Evolutionary conservation across 257 asterid species (phyloP), one percentile per base, ranked within the genome.

Genomic region (Ligustrum vulgare): DNA sequence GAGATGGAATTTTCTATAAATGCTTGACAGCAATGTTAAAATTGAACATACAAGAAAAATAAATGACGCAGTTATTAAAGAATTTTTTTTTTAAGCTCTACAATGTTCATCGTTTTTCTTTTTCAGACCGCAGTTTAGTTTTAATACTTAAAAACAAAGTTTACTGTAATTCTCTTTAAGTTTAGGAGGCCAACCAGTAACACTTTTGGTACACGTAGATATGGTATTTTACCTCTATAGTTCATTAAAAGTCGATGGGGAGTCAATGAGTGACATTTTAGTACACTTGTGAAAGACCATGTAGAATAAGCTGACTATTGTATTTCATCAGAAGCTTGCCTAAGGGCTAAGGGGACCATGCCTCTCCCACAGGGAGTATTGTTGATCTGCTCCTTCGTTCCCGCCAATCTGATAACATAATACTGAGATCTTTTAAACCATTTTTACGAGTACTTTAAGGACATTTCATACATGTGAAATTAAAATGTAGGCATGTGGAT

Each of bases 401-500:
- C 25, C 3, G 2, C 62, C 62, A 2, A n/a, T 51, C 22, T 51
- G 62, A 51, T 51, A 13, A 45, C 54, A 45, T 4, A 51, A 51
- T n/a, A 51, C 25, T 41, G 47, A 6, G 62, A 51, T 51, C 25
- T 51, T 16, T 51, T 51, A 18, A 51, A n/a, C 62, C 25, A 51
- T 51, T 51, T 6, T 45, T 11, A 18, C 25, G 3, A 2, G 20
- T 51, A 16, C 10, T 51, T 51, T n/a, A 51, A 51, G 62, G n/a
- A 18, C 23, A 51, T 51, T 6, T 4, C 62, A 51, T 51, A 16
- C 62, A 5, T 15, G n/a, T 51, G 62, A 25, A 18, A 16, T 51
- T 18, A 51, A 41, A 41, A 41, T 41, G 23, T 77, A 34, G 72
- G 84, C 97, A 96, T 15, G 3, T 11, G 15, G 15, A 41, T 11